Percentiles rank a stretch among this genome's conserved stretches.
Conservation (phyloP, 805 yeast genomes). For the Priceomyces castillae region DNA sequence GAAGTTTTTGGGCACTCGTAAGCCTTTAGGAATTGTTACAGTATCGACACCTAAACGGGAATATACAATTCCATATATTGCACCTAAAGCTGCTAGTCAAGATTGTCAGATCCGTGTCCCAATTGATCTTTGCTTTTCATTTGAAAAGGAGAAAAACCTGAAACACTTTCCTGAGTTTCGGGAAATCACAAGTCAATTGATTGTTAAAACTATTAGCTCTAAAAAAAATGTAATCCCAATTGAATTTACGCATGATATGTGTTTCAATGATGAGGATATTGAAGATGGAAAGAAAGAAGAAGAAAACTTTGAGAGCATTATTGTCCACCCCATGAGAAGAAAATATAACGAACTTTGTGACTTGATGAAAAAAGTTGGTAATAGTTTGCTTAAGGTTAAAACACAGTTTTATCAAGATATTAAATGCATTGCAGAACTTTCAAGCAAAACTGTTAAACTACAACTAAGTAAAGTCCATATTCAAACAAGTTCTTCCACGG, state of each 20-base stretch:
- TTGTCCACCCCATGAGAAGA: slow-evolving; percentile 31
- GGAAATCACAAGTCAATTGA: slow-evolving; percentile 31
- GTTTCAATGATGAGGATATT: slow-evolving; percentile 32
- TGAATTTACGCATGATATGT: slow-evolving; percentile 40
- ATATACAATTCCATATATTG: slow-evolving; percentile 28
- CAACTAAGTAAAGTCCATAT: slow-evolving; percentile 20
- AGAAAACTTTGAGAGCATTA: slow-evolving; percentile 31
- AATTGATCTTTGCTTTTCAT: slow-evolving; percentile 27
- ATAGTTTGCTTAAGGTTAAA: slow-evolving; percentile 32
- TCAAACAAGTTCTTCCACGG: slow-evolving; percentile 10
- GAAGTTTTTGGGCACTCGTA: slow-evolving; percentile 32
- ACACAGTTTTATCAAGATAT: slow-evolving; percentile 35
- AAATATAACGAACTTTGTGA: slow-evolving; percentile 23
- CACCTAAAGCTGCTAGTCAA: slow-evolving; percentile 22
- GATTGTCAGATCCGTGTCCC: slow-evolving; percentile 27
- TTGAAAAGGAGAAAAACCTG: slow-evolving; percentile 9
- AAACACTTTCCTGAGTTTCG: slow-evolving; percentile 32
- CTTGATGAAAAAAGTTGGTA: slow-evolving; percentile 34
- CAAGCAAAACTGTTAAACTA: slow-evolving; percentile 34
- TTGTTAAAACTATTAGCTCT: slow-evolving; percentile 34
- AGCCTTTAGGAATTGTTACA: slow-evolving; percentile 30
- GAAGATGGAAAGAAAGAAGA: slow-evolving; percentile 19
- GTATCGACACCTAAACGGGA: slow-evolving; percentile 34
- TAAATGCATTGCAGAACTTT: slow-evolving; percentile 31
- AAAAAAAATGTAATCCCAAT: slow-evolving; percentile 37